These are phyloP conservation scores for Bifiguratus adelaidae DNA, from an alignment of 192 early-diverging fungal genomes.

Conservation along the genomic window DNA sequence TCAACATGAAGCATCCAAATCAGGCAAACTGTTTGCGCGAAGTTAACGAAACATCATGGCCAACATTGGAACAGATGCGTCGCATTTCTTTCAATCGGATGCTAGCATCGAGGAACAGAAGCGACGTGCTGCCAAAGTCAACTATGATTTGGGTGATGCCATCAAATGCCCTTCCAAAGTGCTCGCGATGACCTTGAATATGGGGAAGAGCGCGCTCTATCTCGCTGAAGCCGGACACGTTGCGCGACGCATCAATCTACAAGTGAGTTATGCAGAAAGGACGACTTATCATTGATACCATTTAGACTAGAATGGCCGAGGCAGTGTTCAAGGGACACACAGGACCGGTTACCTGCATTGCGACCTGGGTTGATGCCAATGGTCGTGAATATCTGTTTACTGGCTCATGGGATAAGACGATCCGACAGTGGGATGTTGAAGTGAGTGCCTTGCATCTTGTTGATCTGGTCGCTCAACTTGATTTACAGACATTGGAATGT, in stretches of 20 bases:
- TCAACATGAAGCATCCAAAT: too few species aligned
- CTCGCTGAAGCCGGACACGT: constrained; percentile 66
- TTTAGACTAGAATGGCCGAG: constrained; percentile 36
- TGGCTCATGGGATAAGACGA: constrained; percentile 92
- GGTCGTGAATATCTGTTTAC: constrained; percentile 64
- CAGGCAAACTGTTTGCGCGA: too few species aligned
- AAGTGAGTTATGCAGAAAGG: constrained; percentile 21
- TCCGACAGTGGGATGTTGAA: constrained; percentile 74
- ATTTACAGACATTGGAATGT: constrained; percentile 39
- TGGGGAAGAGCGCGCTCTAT: constrained; percentile 30
- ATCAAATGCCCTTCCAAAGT: constrained; percentile 55
- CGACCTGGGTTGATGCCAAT: constrained; percentile 27
- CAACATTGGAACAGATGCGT: constrained; percentile 43
- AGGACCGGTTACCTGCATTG: constrained; percentile 63
- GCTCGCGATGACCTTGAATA: constrained; percentile 30
- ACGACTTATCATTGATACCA: not conserved
- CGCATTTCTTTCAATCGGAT: constrained; percentile 69
- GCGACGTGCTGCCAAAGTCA: constrained; percentile 38
- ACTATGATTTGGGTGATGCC: constrained; percentile 45
- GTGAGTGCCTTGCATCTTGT: constrained; percentile 15
- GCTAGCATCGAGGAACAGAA: constrained; percentile 44
- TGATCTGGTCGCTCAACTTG: not conserved
- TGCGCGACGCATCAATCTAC: constrained; percentile 52
- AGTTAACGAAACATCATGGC: too few species aligned
- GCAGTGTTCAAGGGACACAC: constrained; percentile 50